Conservation (phyloP, 169 alveolate species). For the Cryptosporidium baileyi region DNA sequence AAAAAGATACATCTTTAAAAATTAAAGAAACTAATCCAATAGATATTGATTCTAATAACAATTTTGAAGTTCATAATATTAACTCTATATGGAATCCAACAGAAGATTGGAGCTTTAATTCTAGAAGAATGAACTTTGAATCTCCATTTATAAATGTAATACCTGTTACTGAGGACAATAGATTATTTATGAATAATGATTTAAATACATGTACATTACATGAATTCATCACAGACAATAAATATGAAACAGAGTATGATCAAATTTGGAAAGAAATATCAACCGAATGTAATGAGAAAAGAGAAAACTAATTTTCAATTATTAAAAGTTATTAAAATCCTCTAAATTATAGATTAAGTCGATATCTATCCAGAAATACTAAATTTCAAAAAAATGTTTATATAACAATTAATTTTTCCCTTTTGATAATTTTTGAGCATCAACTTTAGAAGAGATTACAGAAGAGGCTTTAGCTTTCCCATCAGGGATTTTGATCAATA, state of each 20-base stretch:
- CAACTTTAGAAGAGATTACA: constrained; percentile 73
- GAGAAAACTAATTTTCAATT: background rate
- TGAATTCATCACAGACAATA: background rate
- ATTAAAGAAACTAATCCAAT: background rate
- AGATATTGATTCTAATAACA: background rate
- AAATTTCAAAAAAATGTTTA: background rate
- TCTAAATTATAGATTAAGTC: background rate
- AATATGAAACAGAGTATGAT: constrained; percentile 47
- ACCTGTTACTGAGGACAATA: background rate
- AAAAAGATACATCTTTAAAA: background rate
- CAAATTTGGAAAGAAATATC: constrained; percentile 69
- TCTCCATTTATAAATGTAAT: constrained; percentile 34
- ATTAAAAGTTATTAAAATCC: background rate
- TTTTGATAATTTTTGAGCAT: constrained; percentile 71
- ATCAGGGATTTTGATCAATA: constrained; percentile 91
- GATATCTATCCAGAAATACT: background rate
- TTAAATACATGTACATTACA: background rate
- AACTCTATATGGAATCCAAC: constrained; percentile 30
- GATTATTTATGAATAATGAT: background rate
- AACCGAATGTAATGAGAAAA: constrained; percentile 14
- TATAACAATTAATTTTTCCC: constrained; percentile 63
- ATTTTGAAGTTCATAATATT: background rate
- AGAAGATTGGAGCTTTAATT: constrained; percentile 15
- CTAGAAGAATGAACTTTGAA: constrained; percentile 9
- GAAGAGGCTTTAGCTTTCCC: constrained; percentile 84